phyloP scores from a whole-genome alignment of 148 eudicot species.

The Fagopyrum esculentum region DNA sequence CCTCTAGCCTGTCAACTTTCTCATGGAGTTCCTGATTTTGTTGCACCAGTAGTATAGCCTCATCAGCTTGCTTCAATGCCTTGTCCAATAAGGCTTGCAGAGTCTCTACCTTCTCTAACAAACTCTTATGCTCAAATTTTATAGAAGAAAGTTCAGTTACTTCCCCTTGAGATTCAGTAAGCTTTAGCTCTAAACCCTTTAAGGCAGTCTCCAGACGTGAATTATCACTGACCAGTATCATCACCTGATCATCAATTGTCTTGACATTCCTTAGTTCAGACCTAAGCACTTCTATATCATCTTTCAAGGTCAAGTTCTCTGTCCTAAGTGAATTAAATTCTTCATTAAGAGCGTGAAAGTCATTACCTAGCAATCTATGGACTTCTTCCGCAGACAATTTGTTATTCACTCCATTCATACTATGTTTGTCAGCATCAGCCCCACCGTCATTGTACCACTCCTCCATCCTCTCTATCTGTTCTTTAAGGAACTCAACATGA shows the following conservation, averaged over 20 bases:
- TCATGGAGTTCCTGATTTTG: conserved; percentile 79
- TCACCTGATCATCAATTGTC: conserved; percentile 54
- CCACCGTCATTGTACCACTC: conserved; percentile 43
- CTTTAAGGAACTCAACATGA: conserved; percentile 61
- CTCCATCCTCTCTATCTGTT: conserved; percentile 58
- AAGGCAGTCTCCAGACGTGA: conserved; percentile 44
- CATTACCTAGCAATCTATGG: conserved; percentile 21
- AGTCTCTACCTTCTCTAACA: conserved; percentile 63
- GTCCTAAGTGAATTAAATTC: conserved; percentile 59
- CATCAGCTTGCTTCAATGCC: conserved; percentile 81
- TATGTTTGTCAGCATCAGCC: conserved; percentile 20
- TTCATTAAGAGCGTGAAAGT: conserved; percentile 32
- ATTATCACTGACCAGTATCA: conserved; percentile 54
- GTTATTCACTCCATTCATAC: conserved; percentile 14
- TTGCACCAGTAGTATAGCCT: conserved; percentile 62
- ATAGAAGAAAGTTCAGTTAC: conserved; percentile 45
- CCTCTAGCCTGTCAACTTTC: conserved; percentile 76
- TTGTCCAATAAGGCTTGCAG: conserved; percentile 61
- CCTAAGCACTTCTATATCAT: conserved; percentile 46
- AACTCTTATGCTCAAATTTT: conserved; percentile 53
- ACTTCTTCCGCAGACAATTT: conserved; percentile 19
- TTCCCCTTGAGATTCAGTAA: conserved; percentile 60
- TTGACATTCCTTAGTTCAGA: conserved; percentile 50
- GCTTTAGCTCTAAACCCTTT: conserved; percentile 59
- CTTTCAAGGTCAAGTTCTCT: conserved; percentile 59